Evolutionary conservation across 2,329 filamentous ascomycete genomes (phyloP).

Genomic region (Aspergillus tamarii): DNA sequence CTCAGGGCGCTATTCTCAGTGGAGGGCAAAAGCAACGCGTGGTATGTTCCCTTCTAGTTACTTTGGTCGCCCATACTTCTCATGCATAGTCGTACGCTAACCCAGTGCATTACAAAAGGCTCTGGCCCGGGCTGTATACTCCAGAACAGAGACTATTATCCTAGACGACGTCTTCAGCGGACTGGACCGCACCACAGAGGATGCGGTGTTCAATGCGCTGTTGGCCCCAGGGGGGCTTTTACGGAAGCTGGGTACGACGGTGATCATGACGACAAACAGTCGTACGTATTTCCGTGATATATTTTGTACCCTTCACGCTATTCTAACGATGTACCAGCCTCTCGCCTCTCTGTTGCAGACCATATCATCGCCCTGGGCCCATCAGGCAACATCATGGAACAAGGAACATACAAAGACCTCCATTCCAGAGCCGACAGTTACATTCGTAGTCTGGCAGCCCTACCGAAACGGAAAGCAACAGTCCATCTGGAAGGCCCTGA

Average conservation of each 20-base stretch:
- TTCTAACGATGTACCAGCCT: background rate
- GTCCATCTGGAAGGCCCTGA: background rate
- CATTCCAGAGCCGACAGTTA: background rate
- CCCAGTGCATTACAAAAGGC: constrained; percentile 3
- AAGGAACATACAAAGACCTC: background rate
- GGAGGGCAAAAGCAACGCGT: constrained; percentile 34
- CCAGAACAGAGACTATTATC: constrained; percentile 27
- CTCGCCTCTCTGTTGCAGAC: constrained; percentile 37
- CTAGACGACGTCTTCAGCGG: constrained; percentile 5
- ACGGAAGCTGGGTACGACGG: constrained; percentile 19
- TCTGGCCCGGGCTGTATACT: constrained; percentile 39
- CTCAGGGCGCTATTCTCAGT: constrained; percentile 27
- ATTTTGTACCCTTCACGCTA: background rate
- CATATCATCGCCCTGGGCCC: constrained; percentile 51
- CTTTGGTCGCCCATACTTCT: background rate
- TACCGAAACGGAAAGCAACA: background rate
- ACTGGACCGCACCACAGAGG: constrained; percentile 19
- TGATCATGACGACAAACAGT: constrained; percentile 17
- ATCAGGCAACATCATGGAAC: background rate
- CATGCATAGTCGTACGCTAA: background rate
- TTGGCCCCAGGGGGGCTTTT: constrained; percentile 32
- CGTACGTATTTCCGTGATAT: background rate
- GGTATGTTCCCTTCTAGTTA: background rate
- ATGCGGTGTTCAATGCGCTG: constrained; percentile 35
- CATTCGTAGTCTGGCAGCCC: background rate